A percentile compares a stretch with the other conserved stretches of the same genome.
phyloP scores from a whole-genome alignment of 2,329 filamentous ascomycete genomes.

The Davidsoniella virescens region DNA sequence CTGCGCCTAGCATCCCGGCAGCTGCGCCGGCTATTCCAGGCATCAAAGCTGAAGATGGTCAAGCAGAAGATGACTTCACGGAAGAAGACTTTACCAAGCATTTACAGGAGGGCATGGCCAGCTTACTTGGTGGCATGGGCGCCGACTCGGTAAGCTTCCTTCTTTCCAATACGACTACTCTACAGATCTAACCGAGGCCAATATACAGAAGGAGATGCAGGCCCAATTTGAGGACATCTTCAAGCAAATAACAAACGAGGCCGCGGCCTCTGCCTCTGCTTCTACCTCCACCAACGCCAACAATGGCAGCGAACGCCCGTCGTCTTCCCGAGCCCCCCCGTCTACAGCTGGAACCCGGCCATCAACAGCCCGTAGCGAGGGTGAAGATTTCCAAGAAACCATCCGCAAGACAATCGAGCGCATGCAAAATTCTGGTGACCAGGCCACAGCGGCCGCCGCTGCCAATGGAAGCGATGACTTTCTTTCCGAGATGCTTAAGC shows the following conservation, averaged over 20 bases:
- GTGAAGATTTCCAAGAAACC: conserved; percentile 74
- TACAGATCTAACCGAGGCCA: background rate
- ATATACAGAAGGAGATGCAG: conserved; percentile 34
- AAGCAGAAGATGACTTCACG: conserved; percentile 10
- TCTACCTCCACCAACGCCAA: conserved; percentile 15
- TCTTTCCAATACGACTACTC: background rate
- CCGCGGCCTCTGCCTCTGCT: conserved; percentile 19
- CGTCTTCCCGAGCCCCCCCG: conserved; percentile 16
- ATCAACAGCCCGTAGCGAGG: conserved; percentile 20
- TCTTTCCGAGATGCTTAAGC: conserved; percentile 80
- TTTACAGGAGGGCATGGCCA: conserved; percentile 11
- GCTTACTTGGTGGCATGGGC: conserved; percentile 9
- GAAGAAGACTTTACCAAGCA: conserved; percentile 13
- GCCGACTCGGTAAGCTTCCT: conserved; percentile 10
- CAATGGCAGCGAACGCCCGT: background rate
- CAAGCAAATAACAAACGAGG: conserved; percentile 41
- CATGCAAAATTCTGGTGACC: conserved; percentile 77
- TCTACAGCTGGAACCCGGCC: conserved; percentile 23
- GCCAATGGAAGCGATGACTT: conserved; percentile 57
- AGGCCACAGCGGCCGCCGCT: conserved; percentile 63
- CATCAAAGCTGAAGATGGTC: background rate
- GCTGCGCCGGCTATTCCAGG: conserved; percentile 24
- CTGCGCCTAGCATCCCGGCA: background rate
- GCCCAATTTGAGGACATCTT: conserved; percentile 65
- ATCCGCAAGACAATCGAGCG: conserved; percentile 91